Evolutionary conservation across 2,329 filamentous ascomycete genomes (phyloP).

Genomic region (Talaromyces sp.): DNA sequence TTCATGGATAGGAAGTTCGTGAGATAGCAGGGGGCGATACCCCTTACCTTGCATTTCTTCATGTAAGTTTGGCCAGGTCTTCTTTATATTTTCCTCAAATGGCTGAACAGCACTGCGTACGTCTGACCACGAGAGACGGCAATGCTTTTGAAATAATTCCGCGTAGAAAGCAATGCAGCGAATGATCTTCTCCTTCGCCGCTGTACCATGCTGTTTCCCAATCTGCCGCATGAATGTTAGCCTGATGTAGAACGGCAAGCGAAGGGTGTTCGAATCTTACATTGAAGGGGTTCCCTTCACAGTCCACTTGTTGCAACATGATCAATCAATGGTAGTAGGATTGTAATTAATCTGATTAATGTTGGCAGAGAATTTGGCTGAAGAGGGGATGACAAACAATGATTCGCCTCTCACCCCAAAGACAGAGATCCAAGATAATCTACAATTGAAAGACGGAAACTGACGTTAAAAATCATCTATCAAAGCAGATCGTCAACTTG

Average conservation of each 20-base stretch:
- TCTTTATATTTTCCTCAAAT: slow-evolving; percentile 38
- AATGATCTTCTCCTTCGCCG: slow-evolving; percentile 4
- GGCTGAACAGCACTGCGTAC: neutral
- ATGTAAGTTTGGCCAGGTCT: slow-evolving; percentile 27
- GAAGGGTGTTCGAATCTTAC: neutral
- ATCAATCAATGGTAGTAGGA: neutral
- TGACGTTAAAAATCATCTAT: no score
- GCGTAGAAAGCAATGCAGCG: slow-evolving; percentile 6
- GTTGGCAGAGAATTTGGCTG: no score
- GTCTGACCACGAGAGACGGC: neutral
- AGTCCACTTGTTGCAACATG: neutral
- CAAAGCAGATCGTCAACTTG: no score
- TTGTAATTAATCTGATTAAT: neutral
- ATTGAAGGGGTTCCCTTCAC: neutral
- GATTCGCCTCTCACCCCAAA: no score
- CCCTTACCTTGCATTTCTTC: slow-evolving; percentile 20
- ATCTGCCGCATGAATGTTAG: neutral
- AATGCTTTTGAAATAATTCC: neutral
- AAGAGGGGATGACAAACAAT: no score
- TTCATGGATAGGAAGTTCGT: no score
- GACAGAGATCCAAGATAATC: no score
- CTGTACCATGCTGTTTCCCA: slow-evolving; percentile 5
- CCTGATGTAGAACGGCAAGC: neutral
- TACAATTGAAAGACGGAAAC: no score
- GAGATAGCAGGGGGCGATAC: neutral